Evolutionary conservation across 1,284 basidiomycete genomes (phyloP).

Genomic region (Rhodotorula sp.): DNA sequence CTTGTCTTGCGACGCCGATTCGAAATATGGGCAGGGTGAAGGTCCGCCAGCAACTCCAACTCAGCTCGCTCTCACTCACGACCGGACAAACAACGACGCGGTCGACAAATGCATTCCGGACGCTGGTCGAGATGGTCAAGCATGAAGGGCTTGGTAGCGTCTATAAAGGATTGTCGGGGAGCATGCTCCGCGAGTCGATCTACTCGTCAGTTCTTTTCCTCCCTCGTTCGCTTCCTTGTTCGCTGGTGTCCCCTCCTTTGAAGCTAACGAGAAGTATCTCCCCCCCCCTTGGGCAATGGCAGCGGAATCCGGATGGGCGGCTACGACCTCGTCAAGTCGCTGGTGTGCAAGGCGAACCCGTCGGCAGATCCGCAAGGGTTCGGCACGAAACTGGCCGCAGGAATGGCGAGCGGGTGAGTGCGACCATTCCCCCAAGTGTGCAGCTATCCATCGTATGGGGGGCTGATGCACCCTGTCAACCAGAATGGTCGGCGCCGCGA

Average conservation of each 20-base stretch:
- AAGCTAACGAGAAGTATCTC: background rate
- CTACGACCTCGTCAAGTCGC: slow-evolving; percentile 42
- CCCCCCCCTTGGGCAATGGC: too few relatives aligned
- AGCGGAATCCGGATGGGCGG: slow-evolving; percentile 43
- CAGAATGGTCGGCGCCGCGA: slow-evolving; percentile 41
- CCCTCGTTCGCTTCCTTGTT: background rate
- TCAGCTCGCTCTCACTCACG: slow-evolving; percentile 5
- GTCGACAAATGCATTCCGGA: slow-evolving; percentile 36
- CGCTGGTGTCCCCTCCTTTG: background rate
- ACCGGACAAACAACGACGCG: slow-evolving; percentile 5
- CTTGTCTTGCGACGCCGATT: background rate
- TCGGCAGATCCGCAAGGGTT: slow-evolving; percentile 33
- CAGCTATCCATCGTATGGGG: background rate
- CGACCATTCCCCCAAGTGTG: background rate
- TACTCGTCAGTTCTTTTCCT: slow-evolving; percentile 25
- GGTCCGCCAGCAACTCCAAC: slow-evolving; percentile 44
- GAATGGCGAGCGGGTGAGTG: slow-evolving; percentile 34
- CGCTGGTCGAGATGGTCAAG: slow-evolving; percentile 36
- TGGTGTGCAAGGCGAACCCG: slow-evolving; percentile 17
- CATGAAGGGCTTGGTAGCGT: slow-evolving; percentile 34
- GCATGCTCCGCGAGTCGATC: slow-evolving; percentile 38
- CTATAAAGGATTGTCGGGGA: slow-evolving; percentile 43
- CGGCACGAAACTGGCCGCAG: slow-evolving; percentile 38
- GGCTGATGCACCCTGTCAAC: background rate
- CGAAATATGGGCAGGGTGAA: slow-evolving; percentile 25